Conservation (phyloP, 2,329 filamentous ascomycete species). For the Delphinella strobiligena region DNA sequence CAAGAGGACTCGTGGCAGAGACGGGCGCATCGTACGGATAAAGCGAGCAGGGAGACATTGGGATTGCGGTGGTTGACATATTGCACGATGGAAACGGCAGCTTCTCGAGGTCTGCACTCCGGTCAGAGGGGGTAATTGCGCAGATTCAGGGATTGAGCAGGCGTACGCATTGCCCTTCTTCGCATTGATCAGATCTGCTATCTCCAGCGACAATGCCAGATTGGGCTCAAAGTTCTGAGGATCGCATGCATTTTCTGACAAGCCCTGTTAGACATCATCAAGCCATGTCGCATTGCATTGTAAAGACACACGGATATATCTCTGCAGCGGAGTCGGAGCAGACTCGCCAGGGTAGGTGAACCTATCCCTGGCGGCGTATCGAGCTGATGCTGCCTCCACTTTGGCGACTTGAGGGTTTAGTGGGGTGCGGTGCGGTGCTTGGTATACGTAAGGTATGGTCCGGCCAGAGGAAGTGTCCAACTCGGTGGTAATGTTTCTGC, state of each 20-base stretch:
- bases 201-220: constrained; percentile 89
- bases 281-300: neutral
- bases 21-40: constrained; percentile 47
- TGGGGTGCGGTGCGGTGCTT: neutral
- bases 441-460: too few species aligned
- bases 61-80: constrained; percentile 96
- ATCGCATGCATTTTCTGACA: constrained; percentile 77
- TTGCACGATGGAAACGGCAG: constrained; percentile 81
- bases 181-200: constrained; percentile 88
- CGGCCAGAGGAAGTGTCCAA: too few species aligned
- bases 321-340: constrained; percentile 75
- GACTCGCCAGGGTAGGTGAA: constrained; percentile 73
- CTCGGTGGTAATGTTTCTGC: too few species aligned
- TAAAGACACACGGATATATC: constrained; percentile 61
- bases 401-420: constrained; percentile 4
- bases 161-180: constrained; percentile 82
- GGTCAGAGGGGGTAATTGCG: constrained; percentile 16
- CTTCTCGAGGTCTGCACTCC: constrained; percentile 62
- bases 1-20: constrained; percentile 3
- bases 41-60: constrained; percentile 81
- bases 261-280: neutral
- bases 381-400: constrained; percentile 89
- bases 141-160: neutral
- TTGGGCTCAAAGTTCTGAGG: constrained; percentile 98
- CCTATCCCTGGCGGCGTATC: constrained; percentile 89